Base-by-base conservation (phyloP, 2,329 filamentous ascomycete genomes). In the Ophioceras dolichostomum region DNA sequence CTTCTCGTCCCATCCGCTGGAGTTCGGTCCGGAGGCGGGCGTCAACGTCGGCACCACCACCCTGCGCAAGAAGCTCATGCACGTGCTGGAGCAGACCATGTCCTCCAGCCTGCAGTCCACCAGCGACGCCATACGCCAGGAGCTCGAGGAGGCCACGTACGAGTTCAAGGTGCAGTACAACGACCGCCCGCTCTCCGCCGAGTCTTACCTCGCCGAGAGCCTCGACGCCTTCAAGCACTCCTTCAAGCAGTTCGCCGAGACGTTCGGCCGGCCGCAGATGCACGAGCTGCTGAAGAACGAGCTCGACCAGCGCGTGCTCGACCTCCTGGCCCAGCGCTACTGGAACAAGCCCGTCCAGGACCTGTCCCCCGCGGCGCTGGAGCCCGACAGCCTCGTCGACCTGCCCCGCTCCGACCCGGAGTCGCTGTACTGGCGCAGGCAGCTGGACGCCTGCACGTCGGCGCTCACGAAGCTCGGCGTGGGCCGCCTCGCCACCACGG, bases 101-200 rank as follows among this genome's bases (percentile, higher is more conserved):
- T 89, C 89, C 20, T 77, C 84, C 24, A 94, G 85, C 50, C 68
- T 98, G 38, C 83, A 91, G 48, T 78, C 77, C 39, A 98, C 91
- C 4, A 84, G 83, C 48, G 86, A 95, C 53, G 86, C 87, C 9
- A 95, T 98, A 46, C 81, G 82, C 43, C 86, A 94, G 55, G 91
- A 98, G 57, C 74, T 98, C 0, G 89, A 95, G 51, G 91, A 98
- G 59, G 88, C 91, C 3, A 89, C 85, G 0, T 98, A 98, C 53
- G 89, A 98, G 59, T 98, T 94, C 69, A 98, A 98, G 57, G 91
- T 98, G 5, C 93, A 98, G 57, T 98, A 98, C 62, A 98, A 98
- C 52, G 91, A 98, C 55, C 79, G 91, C 6, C 86, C 89, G 2
- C 67, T 98, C 26, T 94, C 86, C 36, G 91, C 91, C 2, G 91